Base-by-base conservation (phyloP, 2,329 filamentous ascomycete genomes). In the Daldinia sp. region DNA sequence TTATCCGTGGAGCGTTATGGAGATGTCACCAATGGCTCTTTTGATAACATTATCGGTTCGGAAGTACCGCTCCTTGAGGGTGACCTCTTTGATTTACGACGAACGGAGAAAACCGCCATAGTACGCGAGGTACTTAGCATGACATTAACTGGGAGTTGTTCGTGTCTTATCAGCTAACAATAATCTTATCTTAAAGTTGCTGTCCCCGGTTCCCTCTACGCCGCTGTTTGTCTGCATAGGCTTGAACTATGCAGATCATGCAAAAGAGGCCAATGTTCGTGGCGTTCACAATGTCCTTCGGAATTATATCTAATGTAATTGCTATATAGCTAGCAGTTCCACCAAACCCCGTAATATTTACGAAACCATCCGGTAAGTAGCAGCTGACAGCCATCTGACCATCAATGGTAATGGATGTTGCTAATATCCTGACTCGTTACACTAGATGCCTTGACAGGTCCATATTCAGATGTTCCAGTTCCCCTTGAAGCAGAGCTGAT, bases 311-410 rank as follows among this genome's bases (percentile, higher is more conserved):
- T 56, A 41, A 56, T 48, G 15, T 3, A n/a, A 12, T 39, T 12
- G 2, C 1, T 6, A 28, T 15, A n/a, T 28, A 65, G 63, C 28
- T 65, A 15, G 63, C 54, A 26, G 44, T 65, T 28, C 63, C 63
- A 15, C 63, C 63, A 30, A 65, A 65, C 5, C 63, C 63, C 3
- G 63, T 65, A 9, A 51, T 65, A 6, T 65, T 65, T 44, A 65
- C 63, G 20, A 65, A 65, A 28, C 63, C 63, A 13, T 18, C 62
- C 15, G 62, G 62, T 64, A 33, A 46, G 62, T 20, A 2, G 20
- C 26, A 44, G 10, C n/a, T 35, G 9, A 13, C 13, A n/a, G 28
- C 33, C 10, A 10, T 10, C 6, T 6, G 15, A 42, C 28, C 9
- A 35, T 10, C 15, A 18, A n/a, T 42, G 6, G 18, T 6, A 13